These are phyloP conservation scores for Diacronema lutheri DNA, from an alignment of 78 protist genomes.

Conservation along the genomic window DNA sequence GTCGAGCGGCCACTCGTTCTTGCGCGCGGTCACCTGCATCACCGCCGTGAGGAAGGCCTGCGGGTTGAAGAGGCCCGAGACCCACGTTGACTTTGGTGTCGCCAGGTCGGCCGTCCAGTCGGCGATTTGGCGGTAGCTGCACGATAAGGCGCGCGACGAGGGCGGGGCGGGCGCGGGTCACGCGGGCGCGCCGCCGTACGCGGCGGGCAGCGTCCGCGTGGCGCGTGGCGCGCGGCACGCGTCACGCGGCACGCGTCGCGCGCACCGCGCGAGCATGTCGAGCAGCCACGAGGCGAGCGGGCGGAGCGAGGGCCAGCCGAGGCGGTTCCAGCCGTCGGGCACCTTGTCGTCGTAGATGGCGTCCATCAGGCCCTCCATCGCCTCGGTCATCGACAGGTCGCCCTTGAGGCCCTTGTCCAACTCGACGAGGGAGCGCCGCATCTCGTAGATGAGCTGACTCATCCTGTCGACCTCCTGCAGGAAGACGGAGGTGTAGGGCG, in stretches of 20 bases:
- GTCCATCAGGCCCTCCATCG: slow-evolving; percentile 50
- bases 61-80: slow-evolving; percentile 72
- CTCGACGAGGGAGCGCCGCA: slow-evolving; percentile 57
- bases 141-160: slow-evolving; percentile 38
- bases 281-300: slow-evolving; percentile 56
- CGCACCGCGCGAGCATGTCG: slow-evolving; percentile 48
- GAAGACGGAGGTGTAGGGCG: slow-evolving; percentile 60
- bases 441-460: slow-evolving; percentile 54
- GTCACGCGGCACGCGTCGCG: slow-evolving; percentile 24
- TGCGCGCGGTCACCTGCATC: slow-evolving; percentile 71
- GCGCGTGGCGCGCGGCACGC: not conserved
- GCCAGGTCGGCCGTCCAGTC: slow-evolving; percentile 56
- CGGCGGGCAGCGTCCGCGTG: slow-evolving; percentile 20
- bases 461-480: slow-evolving; percentile 79
- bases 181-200: slow-evolving; percentile 27
- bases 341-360: slow-evolving; percentile 49
- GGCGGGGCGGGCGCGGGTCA: slow-evolving; percentile 47
- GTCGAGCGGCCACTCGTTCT: slow-evolving; percentile 69
- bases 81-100: slow-evolving; percentile 60
- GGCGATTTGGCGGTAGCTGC: slow-evolving; percentile 26
- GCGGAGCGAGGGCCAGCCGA: slow-evolving; percentile 70
- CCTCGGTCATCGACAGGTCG: slow-evolving; percentile 63
- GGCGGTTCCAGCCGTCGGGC: slow-evolving; percentile 55
- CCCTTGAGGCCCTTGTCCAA: slow-evolving; percentile 71
- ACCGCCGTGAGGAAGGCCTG: slow-evolving; percentile 78